phyloP scores from a whole-genome alignment of 345 rosid genomes.

The Anastatica hierochuntica region DNA sequence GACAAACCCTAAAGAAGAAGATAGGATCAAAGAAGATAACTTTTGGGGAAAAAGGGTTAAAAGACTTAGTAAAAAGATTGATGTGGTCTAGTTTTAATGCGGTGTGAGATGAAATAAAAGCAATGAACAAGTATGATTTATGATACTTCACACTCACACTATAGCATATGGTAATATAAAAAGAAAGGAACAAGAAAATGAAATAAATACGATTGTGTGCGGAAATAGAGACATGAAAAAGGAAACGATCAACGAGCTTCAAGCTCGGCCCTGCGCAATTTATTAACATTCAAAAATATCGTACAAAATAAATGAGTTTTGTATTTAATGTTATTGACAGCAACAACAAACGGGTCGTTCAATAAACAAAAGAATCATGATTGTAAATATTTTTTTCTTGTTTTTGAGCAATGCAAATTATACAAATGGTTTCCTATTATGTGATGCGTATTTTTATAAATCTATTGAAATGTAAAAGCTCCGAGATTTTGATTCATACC shows the following conservation, averaged over 20 bases:
- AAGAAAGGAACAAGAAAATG: not conserved
- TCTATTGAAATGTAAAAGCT: not conserved
- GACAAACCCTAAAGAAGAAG: constrained; percentile 3
- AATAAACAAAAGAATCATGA: constrained; percentile 2
- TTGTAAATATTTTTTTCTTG: not conserved
- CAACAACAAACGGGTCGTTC: constrained; percentile 15
- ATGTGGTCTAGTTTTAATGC: no score
- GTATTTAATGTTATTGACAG: constrained; percentile 26
- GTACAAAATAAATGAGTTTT: constrained; percentile 12
- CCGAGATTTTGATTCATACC: no score
- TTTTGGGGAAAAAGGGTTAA: constrained; percentile 1
- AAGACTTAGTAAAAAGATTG: no score
- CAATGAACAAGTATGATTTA: no score
- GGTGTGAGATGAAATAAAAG: no score
- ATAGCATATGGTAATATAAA: no score
- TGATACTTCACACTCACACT: no score
- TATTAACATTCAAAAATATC: constrained; percentile 24
- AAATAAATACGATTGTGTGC: constrained; percentile 24
- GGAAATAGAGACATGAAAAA: constrained; percentile 16
- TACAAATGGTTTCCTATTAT: no score
- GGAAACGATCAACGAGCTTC: constrained; percentile 51
- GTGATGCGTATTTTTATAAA: no score
- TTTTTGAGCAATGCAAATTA: not conserved
- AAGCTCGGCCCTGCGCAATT: constrained; percentile 43
- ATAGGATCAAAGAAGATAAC: constrained; percentile 19